Evolutionary conservation across 441 rosid species (phyloP).

Genomic region (Viola pubescens): DNA sequence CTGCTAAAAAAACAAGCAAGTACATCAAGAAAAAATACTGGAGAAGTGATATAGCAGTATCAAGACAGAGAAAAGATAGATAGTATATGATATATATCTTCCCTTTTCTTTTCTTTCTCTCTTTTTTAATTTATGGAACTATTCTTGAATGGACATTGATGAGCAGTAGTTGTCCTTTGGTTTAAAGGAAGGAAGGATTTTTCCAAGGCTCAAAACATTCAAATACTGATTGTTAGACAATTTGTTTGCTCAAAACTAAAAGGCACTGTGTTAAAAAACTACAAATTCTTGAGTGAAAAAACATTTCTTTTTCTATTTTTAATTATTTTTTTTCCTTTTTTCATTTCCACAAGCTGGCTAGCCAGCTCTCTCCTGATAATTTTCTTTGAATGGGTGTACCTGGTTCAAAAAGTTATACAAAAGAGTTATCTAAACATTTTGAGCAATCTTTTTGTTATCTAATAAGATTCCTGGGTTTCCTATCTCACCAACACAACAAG

Average conservation of each 20-base stretch:
- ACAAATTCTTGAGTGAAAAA: neutral
- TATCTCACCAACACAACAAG: neutral
- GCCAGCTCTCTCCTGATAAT: constrained; percentile 5
- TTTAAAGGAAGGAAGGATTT: neutral
- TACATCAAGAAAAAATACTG: too few species aligned
- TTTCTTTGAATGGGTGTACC: constrained; percentile 20
- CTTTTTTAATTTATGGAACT: too few species aligned
- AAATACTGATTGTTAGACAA: constrained; percentile 8
- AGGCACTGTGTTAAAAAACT: too few species aligned
- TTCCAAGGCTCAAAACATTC: constrained; percentile 15
- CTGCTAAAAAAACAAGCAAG: neutral
- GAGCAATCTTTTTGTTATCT: constrained; percentile 25
- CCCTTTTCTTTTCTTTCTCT: too few species aligned
- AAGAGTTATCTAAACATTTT: constrained; percentile 13
- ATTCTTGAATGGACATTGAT: neutral
- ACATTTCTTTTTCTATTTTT: neutral
- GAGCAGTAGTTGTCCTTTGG: neutral
- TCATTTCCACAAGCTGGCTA: neutral
- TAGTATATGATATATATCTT: too few species aligned
- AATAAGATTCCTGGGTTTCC: constrained; percentile 21
- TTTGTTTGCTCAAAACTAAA: neutral
- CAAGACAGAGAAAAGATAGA: too few species aligned
- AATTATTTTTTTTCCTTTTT: neutral
- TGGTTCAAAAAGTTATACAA: constrained; percentile 23
- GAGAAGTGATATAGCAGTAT: too few species aligned